Conservation (phyloP, 495 filamentous ascomycete genomes). For the Parmelia sp. region DNA sequence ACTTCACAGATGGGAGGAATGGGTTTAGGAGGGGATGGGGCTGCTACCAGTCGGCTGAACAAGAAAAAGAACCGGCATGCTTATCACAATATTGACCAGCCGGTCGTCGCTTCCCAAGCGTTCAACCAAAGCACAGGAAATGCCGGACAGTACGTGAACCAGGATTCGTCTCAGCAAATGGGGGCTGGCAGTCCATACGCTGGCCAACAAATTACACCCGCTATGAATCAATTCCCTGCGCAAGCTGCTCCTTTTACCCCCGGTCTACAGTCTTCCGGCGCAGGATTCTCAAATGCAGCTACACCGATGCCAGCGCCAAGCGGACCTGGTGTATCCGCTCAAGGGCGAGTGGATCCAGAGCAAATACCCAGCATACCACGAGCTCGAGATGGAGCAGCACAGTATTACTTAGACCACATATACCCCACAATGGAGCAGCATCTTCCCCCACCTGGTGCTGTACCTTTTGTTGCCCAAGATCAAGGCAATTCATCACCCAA, state of each 20-base stretch:
- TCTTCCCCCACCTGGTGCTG: slow-evolving; percentile 78
- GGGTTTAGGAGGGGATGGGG: slow-evolving; percentile 61
- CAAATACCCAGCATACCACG: slow-evolving; percentile 88
- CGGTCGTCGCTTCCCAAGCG: slow-evolving; percentile 54
- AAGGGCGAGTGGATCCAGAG: slow-evolving; percentile 80
- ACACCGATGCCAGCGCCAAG: slow-evolving; percentile 25
- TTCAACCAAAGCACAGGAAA: slow-evolving; percentile 56
- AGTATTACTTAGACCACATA: slow-evolving; percentile 77
- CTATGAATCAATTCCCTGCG: slow-evolving; percentile 55
- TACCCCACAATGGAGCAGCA: slow-evolving; percentile 94
- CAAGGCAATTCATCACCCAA: slow-evolving; percentile 97
- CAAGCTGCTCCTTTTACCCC: slow-evolving; percentile 56
- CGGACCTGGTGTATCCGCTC: slow-evolving; percentile 48
- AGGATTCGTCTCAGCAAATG: slow-evolving; percentile 49
- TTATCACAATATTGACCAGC: slow-evolving; percentile 77
- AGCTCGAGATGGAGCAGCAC: slow-evolving; percentile 71
- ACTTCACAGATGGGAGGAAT: slow-evolving; percentile 83
- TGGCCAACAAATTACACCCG: slow-evolving; percentile 47
- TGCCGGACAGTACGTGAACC: slow-evolving; percentile 65
- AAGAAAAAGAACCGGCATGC: slow-evolving; percentile 95
- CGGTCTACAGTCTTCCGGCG: slow-evolving; percentile 29
- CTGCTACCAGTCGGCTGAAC: slow-evolving; percentile 47
- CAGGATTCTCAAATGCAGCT: slow-evolving; percentile 13
- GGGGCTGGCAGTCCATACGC: slow-evolving; percentile 32
- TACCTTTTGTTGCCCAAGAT: slow-evolving; percentile 86